Evolutionary conservation across 164 flowering plant genomes (phyloP).

Genomic region (Paratinospora sagittata): DNA sequence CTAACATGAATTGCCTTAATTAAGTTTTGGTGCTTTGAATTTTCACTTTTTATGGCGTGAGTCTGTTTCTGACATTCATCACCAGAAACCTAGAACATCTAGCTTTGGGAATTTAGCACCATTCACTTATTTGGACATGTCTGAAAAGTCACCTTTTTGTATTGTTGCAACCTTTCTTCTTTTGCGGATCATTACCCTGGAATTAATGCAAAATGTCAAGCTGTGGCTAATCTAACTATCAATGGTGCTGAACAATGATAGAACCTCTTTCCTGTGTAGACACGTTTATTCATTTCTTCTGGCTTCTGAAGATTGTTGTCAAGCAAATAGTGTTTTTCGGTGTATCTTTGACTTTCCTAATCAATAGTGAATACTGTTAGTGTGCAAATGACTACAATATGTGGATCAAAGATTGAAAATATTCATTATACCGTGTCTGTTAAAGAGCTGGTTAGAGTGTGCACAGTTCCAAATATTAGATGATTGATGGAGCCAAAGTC

Average conservation of each 20-base stretch:
- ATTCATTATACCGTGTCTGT: neutral
- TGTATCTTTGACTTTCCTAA: neutral
- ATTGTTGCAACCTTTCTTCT: neutral
- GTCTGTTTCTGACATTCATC: constrained; percentile 43
- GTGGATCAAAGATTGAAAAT: neutral
- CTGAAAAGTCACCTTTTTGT: neutral
- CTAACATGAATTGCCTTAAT: constrained; percentile 43
- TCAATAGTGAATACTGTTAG: neutral
- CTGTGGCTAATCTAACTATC: neutral
- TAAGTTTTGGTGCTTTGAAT: constrained; percentile 27
- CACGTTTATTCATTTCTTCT: neutral
- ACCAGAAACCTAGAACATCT: constrained; percentile 17
- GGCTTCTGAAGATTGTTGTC: neutral
- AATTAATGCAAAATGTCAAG: neutral
- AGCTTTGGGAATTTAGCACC: constrained; percentile 10
- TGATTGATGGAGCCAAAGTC: neutral
- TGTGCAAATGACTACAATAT: neutral
- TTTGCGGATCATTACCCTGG: neutral
- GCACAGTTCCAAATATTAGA: neutral
- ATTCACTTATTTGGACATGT: neutral
- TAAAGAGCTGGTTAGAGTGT: neutral
- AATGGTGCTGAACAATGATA: constrained; percentile 4
- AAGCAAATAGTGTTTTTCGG: constrained; percentile 3
- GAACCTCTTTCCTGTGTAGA: neutral
- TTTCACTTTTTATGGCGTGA: constrained; percentile 32